Evolutionary conservation across 257 asterid species (phyloP).

Genomic region (Fraxinus americana): DNA sequence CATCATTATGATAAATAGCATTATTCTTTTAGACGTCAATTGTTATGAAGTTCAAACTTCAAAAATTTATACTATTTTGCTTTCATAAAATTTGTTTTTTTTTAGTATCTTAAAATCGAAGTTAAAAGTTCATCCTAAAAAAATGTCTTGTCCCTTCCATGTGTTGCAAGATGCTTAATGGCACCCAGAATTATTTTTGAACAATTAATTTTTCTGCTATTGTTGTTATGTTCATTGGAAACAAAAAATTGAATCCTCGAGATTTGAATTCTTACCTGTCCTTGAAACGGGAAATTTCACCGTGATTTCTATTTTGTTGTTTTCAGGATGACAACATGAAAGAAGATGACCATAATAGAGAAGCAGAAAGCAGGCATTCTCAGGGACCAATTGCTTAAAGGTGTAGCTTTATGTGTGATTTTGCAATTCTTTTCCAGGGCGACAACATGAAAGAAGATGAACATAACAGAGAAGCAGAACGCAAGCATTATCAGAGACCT

Average conservation of each 20-base stretch:
- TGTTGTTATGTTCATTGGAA: no score
- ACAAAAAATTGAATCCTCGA: background rate
- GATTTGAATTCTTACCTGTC: background rate
- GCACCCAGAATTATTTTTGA: background rate
- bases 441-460: slow-evolving; percentile 39
- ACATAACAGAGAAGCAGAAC: slow-evolving; percentile 35
- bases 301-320: slow-evolving; percentile 1
- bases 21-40: no score
- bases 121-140: background rate
- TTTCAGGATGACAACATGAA: slow-evolving; percentile 39
- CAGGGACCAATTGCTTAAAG: slow-evolving; percentile 39
- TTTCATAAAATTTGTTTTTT: no score
- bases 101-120: no score
- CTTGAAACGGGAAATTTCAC: background rate
- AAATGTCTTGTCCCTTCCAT: background rate
- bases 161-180: background rate
- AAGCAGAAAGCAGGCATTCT: slow-evolving; percentile 37
- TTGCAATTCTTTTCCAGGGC: slow-evolving; percentile 27
- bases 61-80: no score
- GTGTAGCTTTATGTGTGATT: slow-evolving; percentile 1
- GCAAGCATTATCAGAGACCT: slow-evolving; percentile 39
- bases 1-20: no score
- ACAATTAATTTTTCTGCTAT: slow-evolving; percentile 5
- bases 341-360: slow-evolving; percentile 42
- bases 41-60: background rate